Evolutionary conservation across 2,329 filamentous ascomycete species (phyloP).

Genomic region (Penicillium sp.): DNA sequence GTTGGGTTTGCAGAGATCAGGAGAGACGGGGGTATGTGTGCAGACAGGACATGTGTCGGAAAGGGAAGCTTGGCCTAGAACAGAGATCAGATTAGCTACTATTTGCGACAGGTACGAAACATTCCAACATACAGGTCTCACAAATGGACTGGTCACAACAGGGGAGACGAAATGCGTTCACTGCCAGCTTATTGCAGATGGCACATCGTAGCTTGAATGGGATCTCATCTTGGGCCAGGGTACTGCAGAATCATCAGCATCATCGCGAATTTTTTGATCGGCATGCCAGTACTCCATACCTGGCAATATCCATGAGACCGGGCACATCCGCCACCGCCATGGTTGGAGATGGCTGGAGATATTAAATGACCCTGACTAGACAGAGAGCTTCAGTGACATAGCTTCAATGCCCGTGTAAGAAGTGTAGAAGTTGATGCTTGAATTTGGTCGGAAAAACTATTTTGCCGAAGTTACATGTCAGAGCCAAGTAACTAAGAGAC

Average conservation of each 20-base stretch:
- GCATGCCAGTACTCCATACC: constrained; percentile 25
- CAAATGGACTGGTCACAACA: constrained; percentile 97
- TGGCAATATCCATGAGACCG: constrained; percentile 46
- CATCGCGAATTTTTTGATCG: not conserved
- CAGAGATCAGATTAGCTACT: not conserved
- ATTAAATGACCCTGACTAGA: not conserved
- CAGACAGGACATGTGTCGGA: constrained; percentile 85
- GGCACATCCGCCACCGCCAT: constrained; percentile 45
- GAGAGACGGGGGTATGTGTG: constrained; percentile 83
- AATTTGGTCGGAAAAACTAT: constrained; percentile 23
- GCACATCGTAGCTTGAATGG: constrained; percentile 96
- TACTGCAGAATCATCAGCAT: constrained; percentile 50
- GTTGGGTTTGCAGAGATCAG: constrained; percentile 82
- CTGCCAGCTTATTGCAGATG: constrained; percentile 83
- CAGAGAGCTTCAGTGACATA: not conserved
- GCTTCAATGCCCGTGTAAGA: not conserved
- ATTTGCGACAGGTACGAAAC: not conserved
- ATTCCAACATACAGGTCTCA: constrained; percentile 68
- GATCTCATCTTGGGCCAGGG: constrained; percentile 76
- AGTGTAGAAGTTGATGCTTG: constrained; percentile 10
- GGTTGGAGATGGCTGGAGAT: constrained; percentile 13
- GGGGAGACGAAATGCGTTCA: constrained; percentile 86
- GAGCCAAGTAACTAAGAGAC: not conserved
- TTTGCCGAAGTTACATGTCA: constrained; percentile 17
- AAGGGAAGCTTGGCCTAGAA: constrained; percentile 69